phyloP scores from a whole-genome alignment of 306 rosid genomes.

The Prunus dulcis region DNA sequence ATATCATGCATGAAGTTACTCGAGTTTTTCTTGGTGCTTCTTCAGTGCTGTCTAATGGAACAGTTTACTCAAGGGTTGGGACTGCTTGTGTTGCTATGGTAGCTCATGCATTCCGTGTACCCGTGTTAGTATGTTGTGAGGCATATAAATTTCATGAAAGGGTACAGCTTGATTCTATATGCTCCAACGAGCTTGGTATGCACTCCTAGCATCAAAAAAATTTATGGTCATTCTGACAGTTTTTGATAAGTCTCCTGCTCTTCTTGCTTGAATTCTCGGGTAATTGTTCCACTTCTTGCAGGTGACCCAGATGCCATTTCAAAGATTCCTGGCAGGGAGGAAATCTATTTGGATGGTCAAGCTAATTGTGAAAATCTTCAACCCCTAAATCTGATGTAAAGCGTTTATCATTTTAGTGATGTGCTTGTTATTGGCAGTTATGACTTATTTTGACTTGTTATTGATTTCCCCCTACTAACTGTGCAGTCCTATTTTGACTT shows the following conservation, averaged over 20 bases:
- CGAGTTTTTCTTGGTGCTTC: conserved; percentile 86
- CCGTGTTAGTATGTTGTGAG: conserved; percentile 86
- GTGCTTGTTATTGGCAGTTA: not conserved
- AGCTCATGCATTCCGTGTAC: conserved; percentile 78
- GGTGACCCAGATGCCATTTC: conserved; percentile 75
- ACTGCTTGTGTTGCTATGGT: conserved; percentile 93
- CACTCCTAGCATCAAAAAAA: not conserved
- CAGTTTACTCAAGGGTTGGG: conserved; percentile 88
- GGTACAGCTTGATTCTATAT: conserved; percentile 89
- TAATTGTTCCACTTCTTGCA: conserved; percentile 38
- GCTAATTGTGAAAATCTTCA: conserved; percentile 51
- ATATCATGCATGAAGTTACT: conserved; percentile 80
- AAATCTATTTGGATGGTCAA: conserved; percentile 43
- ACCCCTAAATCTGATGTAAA: conserved; percentile 72
- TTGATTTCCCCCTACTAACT: not conserved
- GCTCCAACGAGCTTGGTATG: conserved; percentile 85
- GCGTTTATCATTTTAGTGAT: not conserved
- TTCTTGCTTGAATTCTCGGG: conserved; percentile 17
- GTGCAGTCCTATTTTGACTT: not conserved
- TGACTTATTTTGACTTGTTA: not conserved
- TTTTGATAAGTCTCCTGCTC: conserved; percentile 13
- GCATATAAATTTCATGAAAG: conserved; percentile 93
- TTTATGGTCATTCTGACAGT: not conserved
- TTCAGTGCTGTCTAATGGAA: conserved; percentile 72
- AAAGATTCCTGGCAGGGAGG: conserved; percentile 63